phyloP scores from a whole-genome alignment of 2,329 filamentous ascomycete species.

The Cladosporium sphaerospermum region DNA sequence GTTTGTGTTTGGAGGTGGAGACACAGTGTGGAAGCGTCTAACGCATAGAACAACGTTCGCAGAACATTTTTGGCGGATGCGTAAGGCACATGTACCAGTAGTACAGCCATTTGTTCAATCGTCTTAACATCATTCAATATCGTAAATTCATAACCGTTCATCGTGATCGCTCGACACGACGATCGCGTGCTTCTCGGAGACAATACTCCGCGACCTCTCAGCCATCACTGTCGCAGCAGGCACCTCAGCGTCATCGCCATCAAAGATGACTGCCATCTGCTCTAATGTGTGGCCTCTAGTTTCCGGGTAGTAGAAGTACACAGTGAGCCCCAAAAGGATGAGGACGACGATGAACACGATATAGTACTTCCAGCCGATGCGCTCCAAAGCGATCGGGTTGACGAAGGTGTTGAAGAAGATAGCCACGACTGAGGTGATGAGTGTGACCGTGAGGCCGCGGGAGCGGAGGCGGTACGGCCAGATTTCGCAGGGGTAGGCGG shows the following conservation, averaged over 20 bases:
- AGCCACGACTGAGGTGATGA: conserved; percentile 2
- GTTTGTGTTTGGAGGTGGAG: not conserved
- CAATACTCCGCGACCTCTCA: conserved; percentile 14
- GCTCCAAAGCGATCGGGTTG: conserved; percentile 22
- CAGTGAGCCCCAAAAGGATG: conserved; percentile 19
- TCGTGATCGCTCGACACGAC: conserved; percentile 10
- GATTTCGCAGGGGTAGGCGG: conserved; percentile 12
- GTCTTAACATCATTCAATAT: not conserved
- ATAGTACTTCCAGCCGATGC: conserved; percentile 28
- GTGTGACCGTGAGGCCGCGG: conserved; percentile 9
- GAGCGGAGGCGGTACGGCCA: conserved; percentile 11
- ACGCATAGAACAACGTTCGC: no score
- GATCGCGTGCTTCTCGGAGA: conserved; percentile 7
- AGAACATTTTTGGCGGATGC: no score
- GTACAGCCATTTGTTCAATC: not conserved
- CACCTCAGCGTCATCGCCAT: conserved; percentile 12
- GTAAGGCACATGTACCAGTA: no score
- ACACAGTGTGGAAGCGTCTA: no score
- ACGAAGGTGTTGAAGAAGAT: conserved; percentile 13
- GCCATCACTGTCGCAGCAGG: conserved; percentile 12
- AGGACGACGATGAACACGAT: conserved; percentile 28
- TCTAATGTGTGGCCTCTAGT: conserved; percentile 32
- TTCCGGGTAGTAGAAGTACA: conserved; percentile 28
- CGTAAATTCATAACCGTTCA: conserved; percentile 2
- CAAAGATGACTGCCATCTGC: conserved; percentile 35